Evolutionary conservation across 345 rosid genomes (phyloP), one percentile per base, ranked within the genome.

Genomic region (Eucalyptus rudis): DNA sequence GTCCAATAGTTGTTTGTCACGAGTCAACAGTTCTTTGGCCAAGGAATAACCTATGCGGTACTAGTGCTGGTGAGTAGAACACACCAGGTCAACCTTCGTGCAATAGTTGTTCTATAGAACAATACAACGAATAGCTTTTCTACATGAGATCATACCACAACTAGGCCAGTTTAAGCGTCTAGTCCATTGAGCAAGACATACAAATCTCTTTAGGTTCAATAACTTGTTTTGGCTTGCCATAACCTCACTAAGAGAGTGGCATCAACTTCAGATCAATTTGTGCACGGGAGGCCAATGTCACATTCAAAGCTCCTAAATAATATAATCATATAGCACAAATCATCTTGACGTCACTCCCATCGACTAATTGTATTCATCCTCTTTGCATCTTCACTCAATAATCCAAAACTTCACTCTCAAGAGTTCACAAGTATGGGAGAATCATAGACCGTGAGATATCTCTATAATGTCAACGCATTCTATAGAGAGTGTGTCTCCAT

Each of bases 31-130:
- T 56, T 56, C 29, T 56, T 56, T 56, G 62, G 29, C 29, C 0
- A 56, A 22, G 62, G 62, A 56, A 56, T 24, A 56, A 25, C 6
- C 6, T 25, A 1, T 10, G 62, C 1, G 7, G 29, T 6, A 2
- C 13, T 10, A 1, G 62, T 0, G 3, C 1, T 22, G 1, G 13
- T 1, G 3, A 56, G 62, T 1, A 0, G 13, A 56, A 56, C 3
- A 24, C 62, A 24, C 6, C 13, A 4, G 0, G 13, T 10, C 62
- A 56, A 24, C 62, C 29, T 5, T 56, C 3, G 6, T 10, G 5
- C 13, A 9, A 56, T 56, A 56, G 62, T 24, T 24, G 13, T 56
- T 56, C 6, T 5, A 10, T 22, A 56, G 29, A 56, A 56, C 62
- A 24, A 56, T 56, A 56, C 6, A 11, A 1, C 0, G 5, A 10